These are phyloP conservation scores for Tubosaeta sp. DNA, from an alignment of 768 basidiomycete genomes.

Conservation along the genomic window DNA sequence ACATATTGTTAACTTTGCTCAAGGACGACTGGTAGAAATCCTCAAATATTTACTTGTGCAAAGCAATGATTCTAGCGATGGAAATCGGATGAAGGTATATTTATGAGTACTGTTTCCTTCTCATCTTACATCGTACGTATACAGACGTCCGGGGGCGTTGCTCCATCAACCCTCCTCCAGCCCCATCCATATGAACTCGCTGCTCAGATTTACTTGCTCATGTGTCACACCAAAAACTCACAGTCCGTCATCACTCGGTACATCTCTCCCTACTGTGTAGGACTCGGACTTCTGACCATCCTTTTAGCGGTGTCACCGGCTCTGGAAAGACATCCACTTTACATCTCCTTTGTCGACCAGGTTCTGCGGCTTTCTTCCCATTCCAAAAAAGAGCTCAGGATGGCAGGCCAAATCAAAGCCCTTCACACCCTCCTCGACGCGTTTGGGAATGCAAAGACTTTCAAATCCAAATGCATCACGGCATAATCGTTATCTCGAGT, in stretches of 20 bases:
- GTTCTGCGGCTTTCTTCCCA: conserved; percentile 78
- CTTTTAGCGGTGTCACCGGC: conserved; percentile 74
- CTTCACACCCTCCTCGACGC: conserved; percentile 76
- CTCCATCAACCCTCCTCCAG: conserved; percentile 63
- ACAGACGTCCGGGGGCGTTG: no score
- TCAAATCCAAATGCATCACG: conserved; percentile 86
- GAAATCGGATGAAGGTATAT: no score
- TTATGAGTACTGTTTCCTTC: no score
- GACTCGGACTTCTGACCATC: background rate
- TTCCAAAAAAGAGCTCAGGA: conserved; percentile 65
- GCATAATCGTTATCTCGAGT: conserved; percentile 73
- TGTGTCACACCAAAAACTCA: conserved; percentile 71
- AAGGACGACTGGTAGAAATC: no score
- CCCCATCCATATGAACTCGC: conserved; percentile 90
- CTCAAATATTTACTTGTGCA: no score
- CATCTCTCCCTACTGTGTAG: conserved; percentile 19
- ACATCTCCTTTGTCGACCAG: conserved; percentile 72
- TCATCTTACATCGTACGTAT: no score
- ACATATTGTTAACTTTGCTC: no score
- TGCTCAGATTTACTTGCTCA: conserved; percentile 74
- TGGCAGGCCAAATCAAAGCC: conserved; percentile 75
- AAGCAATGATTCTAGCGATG: no score
- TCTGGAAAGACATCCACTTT: conserved; percentile 80
- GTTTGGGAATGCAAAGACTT: conserved; percentile 86
- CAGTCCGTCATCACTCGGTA: conserved; percentile 79